Evolutionary conservation across 257 asterid genomes (phyloP), one percentile per base, ranked within the genome.

Genomic region (Solanum gandarillasii): DNA sequence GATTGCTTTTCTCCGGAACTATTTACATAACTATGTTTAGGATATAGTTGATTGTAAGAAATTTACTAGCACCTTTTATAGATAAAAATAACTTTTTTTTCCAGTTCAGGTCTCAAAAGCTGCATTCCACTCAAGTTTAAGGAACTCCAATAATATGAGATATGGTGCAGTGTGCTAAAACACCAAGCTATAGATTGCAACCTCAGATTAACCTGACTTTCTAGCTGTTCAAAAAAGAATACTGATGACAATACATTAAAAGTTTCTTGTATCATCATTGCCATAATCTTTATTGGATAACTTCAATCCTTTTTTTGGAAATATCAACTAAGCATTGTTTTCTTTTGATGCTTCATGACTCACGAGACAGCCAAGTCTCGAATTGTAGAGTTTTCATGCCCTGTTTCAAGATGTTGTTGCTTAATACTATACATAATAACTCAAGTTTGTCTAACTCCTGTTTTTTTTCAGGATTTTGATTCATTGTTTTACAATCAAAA

Each of bases 291-390:
- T 18, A 72, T 9, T 9, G 4, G 25, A 12, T 5, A 52, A 20
- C 46, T 55, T 73, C 23, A 20, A 12, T 72, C 81, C 6, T 8
- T 43, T 55, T 43, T 35, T 79, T 43, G 29, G 34, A n/a, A 25
- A 27, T 25, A 46, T 46, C 12, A 79, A 20, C 84, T 79, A 34
- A 79, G 16, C 36, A 6, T 78, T 93, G n/a, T 25, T 79, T 5
- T 79, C n/a, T 74, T 43, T 82, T 71, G 84, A 38, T 81, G 70
- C 89, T 87, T 84, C 94, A 94, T 96, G 96, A 86, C 86, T 84
- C 94, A 94, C 98, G 98, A 87, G 83, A 88, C 87, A 65, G 86
- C 87, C 20, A 92, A 32, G 65, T 73, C 16, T 72, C 46, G 6
- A 72, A 35, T 35, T 18, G 82, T 20, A 20, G 48, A 73, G 31